A percentile compares a stretch with the other conserved stretches of the same genome.
phyloP scores from a whole-genome alignment of 305 asterid genomes.

The Fraxinus platypoda region DNA sequence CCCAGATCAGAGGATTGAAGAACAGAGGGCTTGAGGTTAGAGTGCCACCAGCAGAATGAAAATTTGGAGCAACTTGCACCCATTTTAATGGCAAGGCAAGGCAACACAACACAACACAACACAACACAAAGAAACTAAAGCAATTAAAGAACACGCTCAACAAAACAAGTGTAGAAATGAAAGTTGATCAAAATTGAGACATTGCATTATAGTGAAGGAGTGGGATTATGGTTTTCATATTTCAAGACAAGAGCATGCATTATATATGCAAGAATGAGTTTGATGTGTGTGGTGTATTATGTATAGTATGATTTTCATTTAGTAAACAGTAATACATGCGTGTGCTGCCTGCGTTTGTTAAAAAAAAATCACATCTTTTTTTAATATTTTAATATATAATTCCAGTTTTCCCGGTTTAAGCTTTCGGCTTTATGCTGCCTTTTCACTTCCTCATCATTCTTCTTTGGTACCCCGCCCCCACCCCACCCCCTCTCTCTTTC shows the following conservation, averaged over 20 bases:
- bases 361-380: not conserved
- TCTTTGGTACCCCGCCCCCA: slow-evolving; percentile 18
- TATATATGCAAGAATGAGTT: slow-evolving; percentile 25
- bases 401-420: slow-evolving; percentile 17
- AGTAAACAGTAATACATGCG: slow-evolving; percentile 25
- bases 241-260: slow-evolving; percentile 33
- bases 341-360: not conserved
- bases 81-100: slow-evolving; percentile 35
- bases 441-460: slow-evolving; percentile 40
- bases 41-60: slow-evolving; percentile 64
- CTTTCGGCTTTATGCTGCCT: slow-evolving; percentile 41
- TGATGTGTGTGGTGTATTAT: slow-evolving; percentile 25
- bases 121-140: not conserved
- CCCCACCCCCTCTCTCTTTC: not conserved
- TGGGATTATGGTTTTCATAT: slow-evolving; percentile 22
- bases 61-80: slow-evolving; percentile 71
- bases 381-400: not conserved
- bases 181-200: not conserved
- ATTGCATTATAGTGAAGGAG: slow-evolving; percentile 12
- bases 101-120: not conserved
- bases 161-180: not conserved
- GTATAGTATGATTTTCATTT: slow-evolving; percentile 29
- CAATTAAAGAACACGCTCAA: not conserved
- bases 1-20: slow-evolving; percentile 57
- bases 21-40: slow-evolving; percentile 54